phyloP scores from a whole-genome alignment of 2,329 filamentous ascomycete genomes.

The Pyrenochaeta sp. region DNA sequence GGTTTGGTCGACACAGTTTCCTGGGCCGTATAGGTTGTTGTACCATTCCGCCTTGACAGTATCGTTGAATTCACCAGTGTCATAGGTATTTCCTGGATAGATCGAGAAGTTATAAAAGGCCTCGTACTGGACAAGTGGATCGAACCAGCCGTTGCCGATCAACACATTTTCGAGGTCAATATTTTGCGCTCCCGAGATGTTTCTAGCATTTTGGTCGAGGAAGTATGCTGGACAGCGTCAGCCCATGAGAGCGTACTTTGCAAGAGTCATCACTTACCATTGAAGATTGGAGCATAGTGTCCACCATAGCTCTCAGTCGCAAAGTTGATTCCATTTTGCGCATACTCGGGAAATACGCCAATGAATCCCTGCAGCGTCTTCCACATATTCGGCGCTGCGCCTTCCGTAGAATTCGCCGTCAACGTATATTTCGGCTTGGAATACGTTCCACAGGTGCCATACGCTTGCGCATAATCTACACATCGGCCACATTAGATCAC shows the following conservation, averaged over 20 bases:
- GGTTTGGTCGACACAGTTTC: conserved; percentile 67
- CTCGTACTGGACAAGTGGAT: conserved; percentile 63
- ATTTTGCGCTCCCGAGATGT: conserved; percentile 54
- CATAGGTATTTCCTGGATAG: conserved; percentile 64
- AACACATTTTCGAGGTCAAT: conserved; percentile 60
- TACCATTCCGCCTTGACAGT: conserved; percentile 60
- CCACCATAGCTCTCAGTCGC: conserved; percentile 66
- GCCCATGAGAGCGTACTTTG: conserved; percentile 41
- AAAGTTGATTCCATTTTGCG: conserved; percentile 61
- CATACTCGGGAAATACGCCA: conserved; percentile 62
- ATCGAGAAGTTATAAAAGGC: conserved; percentile 67
- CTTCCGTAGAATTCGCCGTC: conserved; percentile 61
- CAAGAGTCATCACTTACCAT: conserved; percentile 46
- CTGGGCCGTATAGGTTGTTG: conserved; percentile 66
- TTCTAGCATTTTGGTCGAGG: conserved; percentile 54
- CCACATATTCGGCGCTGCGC: conserved; percentile 67
- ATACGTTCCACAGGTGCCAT: conserved; percentile 62
- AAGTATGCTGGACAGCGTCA: conserved; percentile 49
- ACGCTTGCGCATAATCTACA: conserved; percentile 55
- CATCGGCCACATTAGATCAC: too few species aligned
- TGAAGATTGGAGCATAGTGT: conserved; percentile 65
- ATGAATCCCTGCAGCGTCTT: conserved; percentile 69
- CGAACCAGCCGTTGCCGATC: conserved; percentile 68
- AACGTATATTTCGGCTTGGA: conserved; percentile 59
- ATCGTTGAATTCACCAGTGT: conserved; percentile 61